These are phyloP conservation scores for Keqinozyma sinolaborantium DNA, from an alignment of 1,139 yeast genomes.

Conservation along the genomic window DNA sequence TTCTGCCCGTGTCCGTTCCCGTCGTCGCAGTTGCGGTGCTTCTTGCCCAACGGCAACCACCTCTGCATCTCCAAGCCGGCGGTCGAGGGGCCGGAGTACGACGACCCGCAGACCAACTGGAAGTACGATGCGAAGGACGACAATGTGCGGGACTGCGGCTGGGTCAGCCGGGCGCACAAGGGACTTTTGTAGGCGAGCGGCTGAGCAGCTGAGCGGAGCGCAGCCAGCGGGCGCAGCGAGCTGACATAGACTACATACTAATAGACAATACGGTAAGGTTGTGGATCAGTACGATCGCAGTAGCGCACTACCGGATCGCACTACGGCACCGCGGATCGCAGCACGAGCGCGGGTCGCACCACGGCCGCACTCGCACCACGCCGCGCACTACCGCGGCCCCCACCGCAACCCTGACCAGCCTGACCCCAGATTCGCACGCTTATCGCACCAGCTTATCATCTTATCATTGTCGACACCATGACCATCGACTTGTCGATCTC, in stretches of 20 bases:
- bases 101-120: slow-evolving; percentile 50
- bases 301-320: background rate
- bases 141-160: slow-evolving; percentile 70
- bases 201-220: too few relatives aligned
- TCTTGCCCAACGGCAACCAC: slow-evolving; percentile 63
- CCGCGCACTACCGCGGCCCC: too few relatives aligned
- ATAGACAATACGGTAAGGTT: background rate
- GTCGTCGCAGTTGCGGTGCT: slow-evolving; percentile 77
- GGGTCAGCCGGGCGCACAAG: slow-evolving; percentile 58
- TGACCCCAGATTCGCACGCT: too few relatives aligned
- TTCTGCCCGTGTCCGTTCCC: slow-evolving; percentile 93
- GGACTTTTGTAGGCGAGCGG: slow-evolving; percentile 26
- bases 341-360: too few relatives aligned
- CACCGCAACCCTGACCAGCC: too few relatives aligned
- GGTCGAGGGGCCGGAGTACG: slow-evolving; percentile 35
- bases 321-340: too few relatives aligned
- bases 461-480: slow-evolving; percentile 2
- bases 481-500: slow-evolving; percentile 5
- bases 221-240: too few relatives aligned
- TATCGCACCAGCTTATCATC: too few relatives aligned
- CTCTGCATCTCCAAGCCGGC: slow-evolving; percentile 84
- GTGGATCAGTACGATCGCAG: background rate
- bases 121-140: slow-evolving; percentile 49
- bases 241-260: background rate
- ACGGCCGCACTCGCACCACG: too few relatives aligned